phyloP scores from a whole-genome alignment of 1,284 basidiomycete species.

The Anthracocystis setariae region DNA sequence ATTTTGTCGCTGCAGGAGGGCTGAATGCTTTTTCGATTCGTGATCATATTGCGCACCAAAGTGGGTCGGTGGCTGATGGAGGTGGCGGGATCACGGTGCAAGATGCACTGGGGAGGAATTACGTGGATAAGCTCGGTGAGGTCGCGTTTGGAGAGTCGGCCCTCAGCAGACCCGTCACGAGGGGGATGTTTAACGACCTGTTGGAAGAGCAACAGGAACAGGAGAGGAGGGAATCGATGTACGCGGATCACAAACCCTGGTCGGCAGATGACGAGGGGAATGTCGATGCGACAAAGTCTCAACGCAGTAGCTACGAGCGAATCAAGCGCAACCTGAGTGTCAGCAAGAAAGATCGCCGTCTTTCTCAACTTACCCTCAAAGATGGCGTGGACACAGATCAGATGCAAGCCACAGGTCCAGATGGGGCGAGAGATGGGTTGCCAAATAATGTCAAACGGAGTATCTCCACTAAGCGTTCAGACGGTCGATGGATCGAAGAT shows the following conservation, averaged over 20 bases:
- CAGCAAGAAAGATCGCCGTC: slow-evolving; percentile 28
- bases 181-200: slow-evolving; percentile 51
- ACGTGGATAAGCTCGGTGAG: slow-evolving; percentile 55
- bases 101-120: slow-evolving; percentile 50
- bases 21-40: slow-evolving; percentile 47
- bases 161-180: slow-evolving; percentile 52
- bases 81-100: slow-evolving; percentile 36
- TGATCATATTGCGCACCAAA: slow-evolving; percentile 2
- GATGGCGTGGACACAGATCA: slow-evolving; percentile 29
- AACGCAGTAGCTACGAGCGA: slow-evolving; percentile 4
- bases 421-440: slow-evolving; percentile 24
- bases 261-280: slow-evolving; percentile 22
- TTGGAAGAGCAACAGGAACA: slow-evolving; percentile 53
- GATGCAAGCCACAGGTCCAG: slow-evolving; percentile 11
- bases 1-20: slow-evolving; percentile 53
- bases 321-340: slow-evolving; percentile 27
- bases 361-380: slow-evolving; percentile 40
- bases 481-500: slow-evolving; percentile 9
- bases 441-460: slow-evolving; percentile 24
- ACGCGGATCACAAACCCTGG: slow-evolving; percentile 30
- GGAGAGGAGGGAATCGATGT: slow-evolving; percentile 23
- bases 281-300: slow-evolving; percentile 7
- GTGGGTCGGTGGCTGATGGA: slow-evolving; percentile 14
- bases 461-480: slow-evolving; percentile 11
- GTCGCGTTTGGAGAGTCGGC: slow-evolving; percentile 57